These are phyloP conservation scores for Leishmania braziliensis DNA, from an alignment of 208 protist genomes.

Conservation along the genomic window DNA sequence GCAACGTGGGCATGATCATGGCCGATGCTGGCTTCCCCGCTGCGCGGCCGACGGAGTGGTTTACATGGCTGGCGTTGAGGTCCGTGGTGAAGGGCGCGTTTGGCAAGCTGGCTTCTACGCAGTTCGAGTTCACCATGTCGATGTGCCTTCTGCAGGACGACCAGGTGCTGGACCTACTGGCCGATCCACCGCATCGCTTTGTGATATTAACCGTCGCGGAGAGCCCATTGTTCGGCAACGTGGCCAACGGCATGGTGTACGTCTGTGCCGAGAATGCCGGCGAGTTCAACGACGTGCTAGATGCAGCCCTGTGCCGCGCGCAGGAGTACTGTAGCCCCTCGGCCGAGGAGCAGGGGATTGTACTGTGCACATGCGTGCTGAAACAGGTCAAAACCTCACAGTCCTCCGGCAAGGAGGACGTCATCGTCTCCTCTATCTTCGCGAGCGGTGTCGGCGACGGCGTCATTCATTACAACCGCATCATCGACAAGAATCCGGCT, in stretches of 20 bases:
- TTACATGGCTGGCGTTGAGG: slow-evolving; percentile 62
- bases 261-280: slow-evolving; percentile 53
- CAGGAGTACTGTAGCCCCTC: slow-evolving; percentile 20
- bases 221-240: slow-evolving; percentile 77
- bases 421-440: slow-evolving; percentile 78
- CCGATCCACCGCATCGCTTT: slow-evolving; percentile 34
- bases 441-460: slow-evolving; percentile 65
- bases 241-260: slow-evolving; percentile 60
- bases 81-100: slow-evolving; percentile 60
- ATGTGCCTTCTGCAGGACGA: slow-evolving; percentile 73
- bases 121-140: slow-evolving; percentile 58
- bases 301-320: slow-evolving; percentile 36
- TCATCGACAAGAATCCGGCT: slow-evolving; percentile 83
- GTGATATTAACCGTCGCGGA: slow-evolving; percentile 60
- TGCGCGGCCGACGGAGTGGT: slow-evolving; percentile 53
- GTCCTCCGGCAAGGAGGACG: slow-evolving; percentile 46
- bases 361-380: slow-evolving; percentile 64
- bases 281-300: slow-evolving; percentile 70
- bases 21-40: slow-evolving; percentile 55
- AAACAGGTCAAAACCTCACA: slow-evolving; percentile 57
- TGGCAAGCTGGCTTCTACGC: slow-evolving; percentile 30
- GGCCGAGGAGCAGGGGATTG: slow-evolving; percentile 61
- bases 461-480: slow-evolving; percentile 79
- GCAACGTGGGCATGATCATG: slow-evolving; percentile 72
- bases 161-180: slow-evolving; percentile 68